Base-by-base conservation (phyloP, 2,329 filamentous ascomycete genomes). In the Hypocrella siamensis region DNA sequence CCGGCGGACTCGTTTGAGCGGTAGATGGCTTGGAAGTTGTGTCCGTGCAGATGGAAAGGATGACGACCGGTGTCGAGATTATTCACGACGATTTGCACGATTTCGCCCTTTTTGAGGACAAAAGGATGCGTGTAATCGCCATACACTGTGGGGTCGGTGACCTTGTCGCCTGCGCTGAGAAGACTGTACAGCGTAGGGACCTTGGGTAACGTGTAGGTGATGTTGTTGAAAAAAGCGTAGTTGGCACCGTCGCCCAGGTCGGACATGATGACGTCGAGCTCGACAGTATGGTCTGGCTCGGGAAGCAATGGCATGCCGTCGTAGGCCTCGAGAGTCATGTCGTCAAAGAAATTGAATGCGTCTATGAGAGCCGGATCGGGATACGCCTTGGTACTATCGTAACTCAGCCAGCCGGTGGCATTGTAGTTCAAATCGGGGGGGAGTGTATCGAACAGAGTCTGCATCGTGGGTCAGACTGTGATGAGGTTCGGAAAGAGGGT, bases 161-260 rank as follows among this genome's bases (percentile, higher is more conserved):
- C 68, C 14, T 64, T 56, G 31, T 80, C 56, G 12, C 70, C 72
- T 2, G 72, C 55, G 0, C 70, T 73, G 4, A 92, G 61, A 1
- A 67, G 81, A 1, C 79, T 83, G 60, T 85, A 92, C 0, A 93
- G 62, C 0, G 78, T 75, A 0, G 84, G 85, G 0, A 92, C 83
- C 48, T 82, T 81, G 30, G 80, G 82, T 0, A 56, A 34, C 4
- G 69, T 67, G 50, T 86, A 93, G 19, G 79, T 83, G 39, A 83
- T 70, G 51, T 81, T 75, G 60, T 88, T 86, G 57, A 81, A 71
- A 54, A 76, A 75, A 37, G 72, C 75, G 35, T 63, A 63, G 47
- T 63, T 64, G 31, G 65, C 65, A 5, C 77, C 76, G 36, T 82
- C 63, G 14, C 60, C 58, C 3, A 78, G 61, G 31, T 72, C 70